Conservation (phyloP, 257 asterid genomes). For the Ilex aquifolium region DNA sequence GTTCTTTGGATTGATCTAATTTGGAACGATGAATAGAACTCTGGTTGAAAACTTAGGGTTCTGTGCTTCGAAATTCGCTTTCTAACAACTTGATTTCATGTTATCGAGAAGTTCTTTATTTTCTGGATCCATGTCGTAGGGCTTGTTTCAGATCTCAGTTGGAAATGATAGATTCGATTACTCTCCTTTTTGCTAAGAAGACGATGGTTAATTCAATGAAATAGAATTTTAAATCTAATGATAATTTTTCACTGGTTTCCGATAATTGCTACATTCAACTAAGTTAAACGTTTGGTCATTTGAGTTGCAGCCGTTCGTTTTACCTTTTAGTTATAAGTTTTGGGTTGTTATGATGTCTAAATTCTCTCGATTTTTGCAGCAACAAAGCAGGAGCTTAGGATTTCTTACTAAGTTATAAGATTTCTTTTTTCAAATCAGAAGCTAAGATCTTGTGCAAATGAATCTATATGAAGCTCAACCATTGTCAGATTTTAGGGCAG, state of each 20-base stretch:
- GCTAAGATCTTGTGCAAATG: too few relatives aligned
- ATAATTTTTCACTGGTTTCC: background rate
- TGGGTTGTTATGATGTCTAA: background rate
- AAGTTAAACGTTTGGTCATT: background rate
- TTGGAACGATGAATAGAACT: too few relatives aligned
- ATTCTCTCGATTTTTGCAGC: too few relatives aligned
- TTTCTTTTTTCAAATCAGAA: too few relatives aligned
- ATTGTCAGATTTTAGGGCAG: too few relatives aligned
- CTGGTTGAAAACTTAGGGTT: background rate
- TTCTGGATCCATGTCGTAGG: background rate
- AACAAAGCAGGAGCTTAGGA: too few relatives aligned
- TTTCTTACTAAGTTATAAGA: too few relatives aligned
- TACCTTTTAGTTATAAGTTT: background rate
- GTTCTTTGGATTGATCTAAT: background rate
- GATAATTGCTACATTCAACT: background rate
- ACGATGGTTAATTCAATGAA: background rate
- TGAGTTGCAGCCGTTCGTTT: background rate
- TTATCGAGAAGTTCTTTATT: background rate
- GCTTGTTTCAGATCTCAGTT: background rate
- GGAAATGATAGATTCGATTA: background rate
- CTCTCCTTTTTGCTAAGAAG: background rate
- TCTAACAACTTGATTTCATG: background rate
- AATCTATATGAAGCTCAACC: too few relatives aligned
- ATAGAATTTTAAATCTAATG: background rate
- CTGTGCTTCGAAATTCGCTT: background rate